Base-by-base conservation (phyloP, 2,329 filamentous ascomycete species). In the Hymenoscyphus albidus region DNA sequence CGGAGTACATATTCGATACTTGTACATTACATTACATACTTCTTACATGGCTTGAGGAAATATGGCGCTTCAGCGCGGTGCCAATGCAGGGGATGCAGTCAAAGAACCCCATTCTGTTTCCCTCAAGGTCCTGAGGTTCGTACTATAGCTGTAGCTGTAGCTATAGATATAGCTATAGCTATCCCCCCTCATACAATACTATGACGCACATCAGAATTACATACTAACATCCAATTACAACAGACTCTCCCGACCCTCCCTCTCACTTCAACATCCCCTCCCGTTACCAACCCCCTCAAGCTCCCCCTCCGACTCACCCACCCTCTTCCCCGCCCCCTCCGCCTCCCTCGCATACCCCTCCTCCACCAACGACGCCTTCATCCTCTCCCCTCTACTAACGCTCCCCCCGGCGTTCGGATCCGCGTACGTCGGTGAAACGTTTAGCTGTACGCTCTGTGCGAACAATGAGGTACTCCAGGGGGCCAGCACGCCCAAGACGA, bases 361-460 rank as follows among this genome's bases (percentile, higher is more conserved):
- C 12, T 74, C 79, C 16, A 74, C 78, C 39, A 73, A 77, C 32
- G 80, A 82, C 67, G 78, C 79, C n/a, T 76, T 76, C 64, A 74
- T 87, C 65, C 81, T 88, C 68, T 83, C 82, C 40, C 86, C 86
- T 0, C 81, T 88, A 62, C 84, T 98, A 72, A 95, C 92, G 58
- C 87, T 98, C 1, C 94, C 95, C 10, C 89, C 93, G 16, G 90
- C 92, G 0, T 98, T 99, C 76, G 94, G 93, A 56, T 94, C 92
- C 13, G 93, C 94, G 9, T 97, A 97, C 76, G 94, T 98, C 22
- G 95, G 95, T 72, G 93, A 98, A 80, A 92, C 89, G 0, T 98
- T 99, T 78, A 89, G 89, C 69, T 99, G 95, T 78, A 97, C 94
- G 1, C 83, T 98, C 27, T 97, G 93, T 78, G 93, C 91, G n/a